phyloP scores from a whole-genome alignment of 176 grass and related monocot species.

The Musa schizocarpa region DNA sequence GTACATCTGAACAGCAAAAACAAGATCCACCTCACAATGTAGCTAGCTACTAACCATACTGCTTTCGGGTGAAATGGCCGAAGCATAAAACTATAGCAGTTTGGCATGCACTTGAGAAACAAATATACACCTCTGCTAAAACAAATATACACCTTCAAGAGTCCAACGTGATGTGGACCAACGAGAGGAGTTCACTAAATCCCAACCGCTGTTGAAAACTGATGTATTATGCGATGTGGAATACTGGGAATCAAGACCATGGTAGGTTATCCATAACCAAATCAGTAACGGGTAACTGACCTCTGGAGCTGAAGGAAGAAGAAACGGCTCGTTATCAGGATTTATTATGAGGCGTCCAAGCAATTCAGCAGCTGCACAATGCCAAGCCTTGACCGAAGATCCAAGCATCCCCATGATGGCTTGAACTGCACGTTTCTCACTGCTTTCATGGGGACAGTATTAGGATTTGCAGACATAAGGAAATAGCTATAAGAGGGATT shows the following conservation, averaged over 20 bases:
- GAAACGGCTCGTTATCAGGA: constrained; percentile 91
- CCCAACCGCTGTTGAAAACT: background rate
- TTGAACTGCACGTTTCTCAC: constrained; percentile 84
- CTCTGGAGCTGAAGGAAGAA: constrained; percentile 65
- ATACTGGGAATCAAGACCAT: background rate
- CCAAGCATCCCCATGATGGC: constrained; percentile 93
- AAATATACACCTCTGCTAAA: background rate
- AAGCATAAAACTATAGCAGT: background rate
- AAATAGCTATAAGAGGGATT: background rate
- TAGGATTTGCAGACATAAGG: constrained; percentile 18
- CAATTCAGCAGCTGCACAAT: constrained; percentile 94
- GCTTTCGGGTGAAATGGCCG: background rate
- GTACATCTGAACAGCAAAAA: constrained; percentile 53
- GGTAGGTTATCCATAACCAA: background rate
- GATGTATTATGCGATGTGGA: background rate
- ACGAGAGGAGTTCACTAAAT: background rate
- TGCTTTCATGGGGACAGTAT: constrained; percentile 23
- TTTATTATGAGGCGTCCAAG: constrained; percentile 94
- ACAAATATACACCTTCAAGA: background rate
- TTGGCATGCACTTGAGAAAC: background rate
- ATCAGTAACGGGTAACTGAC: constrained; percentile 18
- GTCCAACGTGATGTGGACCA: background rate
- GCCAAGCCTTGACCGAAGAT: constrained; percentile 85
- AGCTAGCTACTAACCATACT: too few relatives aligned
- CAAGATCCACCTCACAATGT: constrained; percentile 3